These are phyloP conservation scores for Colletotrichum sp. DNA, from an alignment of 2,329 filamentous ascomycete species.

Conservation along the genomic window DNA sequence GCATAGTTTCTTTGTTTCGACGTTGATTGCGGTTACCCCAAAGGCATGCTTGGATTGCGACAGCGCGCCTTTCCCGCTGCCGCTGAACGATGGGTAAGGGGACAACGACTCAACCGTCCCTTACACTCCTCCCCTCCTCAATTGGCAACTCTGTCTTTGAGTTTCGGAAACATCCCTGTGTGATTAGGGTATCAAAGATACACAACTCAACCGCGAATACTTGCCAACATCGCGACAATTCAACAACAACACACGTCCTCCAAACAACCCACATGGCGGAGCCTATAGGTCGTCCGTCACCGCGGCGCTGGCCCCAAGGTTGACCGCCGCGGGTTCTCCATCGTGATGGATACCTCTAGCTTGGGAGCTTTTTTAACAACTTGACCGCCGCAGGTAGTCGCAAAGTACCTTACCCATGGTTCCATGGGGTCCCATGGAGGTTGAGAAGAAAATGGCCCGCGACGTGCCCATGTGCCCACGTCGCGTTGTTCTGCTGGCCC, in stretches of 20 bases:
- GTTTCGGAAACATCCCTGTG: neutral
- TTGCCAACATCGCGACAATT: neutral
- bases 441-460: neutral
- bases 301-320: neutral
- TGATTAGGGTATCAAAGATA: neutral
- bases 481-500: neutral
- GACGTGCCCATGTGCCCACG: slow-evolving; percentile 1
- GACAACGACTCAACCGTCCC: neutral
- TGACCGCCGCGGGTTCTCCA: neutral
- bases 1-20: neutral
- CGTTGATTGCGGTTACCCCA: neutral
- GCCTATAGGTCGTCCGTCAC: neutral
- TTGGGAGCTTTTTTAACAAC: neutral
- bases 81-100: neutral
- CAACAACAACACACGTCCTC: neutral
- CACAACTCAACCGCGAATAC: neutral
- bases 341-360: neutral
- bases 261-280: slow-evolving; percentile 12
- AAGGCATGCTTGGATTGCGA: neutral
- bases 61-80: neutral
- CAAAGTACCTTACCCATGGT: slow-evolving; percentile 3
- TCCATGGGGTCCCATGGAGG: neutral
- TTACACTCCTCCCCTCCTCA: neutral
- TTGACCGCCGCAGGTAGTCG: slow-evolving; percentile 1
- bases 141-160: neutral